Percentiles rank a stretch among this genome's conserved stretches.
These are phyloP conservation scores for Prototheca wickerhamii DNA, from an alignment of 163 green algal species.

Conservation along the genomic window DNA sequence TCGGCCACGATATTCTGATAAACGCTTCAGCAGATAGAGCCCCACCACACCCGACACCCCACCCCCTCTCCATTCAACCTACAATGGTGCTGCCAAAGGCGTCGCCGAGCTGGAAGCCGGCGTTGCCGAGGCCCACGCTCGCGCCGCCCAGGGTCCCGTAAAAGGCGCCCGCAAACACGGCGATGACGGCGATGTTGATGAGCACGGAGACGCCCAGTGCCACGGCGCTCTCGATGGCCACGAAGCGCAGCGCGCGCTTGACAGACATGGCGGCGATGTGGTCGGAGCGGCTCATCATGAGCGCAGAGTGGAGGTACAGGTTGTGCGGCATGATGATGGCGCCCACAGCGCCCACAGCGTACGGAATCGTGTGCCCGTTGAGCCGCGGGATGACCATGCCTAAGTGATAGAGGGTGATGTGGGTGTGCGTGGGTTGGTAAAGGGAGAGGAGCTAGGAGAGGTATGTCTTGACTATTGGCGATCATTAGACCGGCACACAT, in stretches of 20 bases:
- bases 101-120: constrained; percentile 47
- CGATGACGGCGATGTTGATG: constrained; percentile 73
- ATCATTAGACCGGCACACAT: no score
- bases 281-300: constrained; percentile 42
- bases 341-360: constrained; percentile 62
- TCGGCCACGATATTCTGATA: no score
- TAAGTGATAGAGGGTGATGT: not conserved
- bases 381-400: constrained; percentile 22
- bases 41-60: not conserved
- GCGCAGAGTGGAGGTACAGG: constrained; percentile 75
- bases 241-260: constrained; percentile 45
- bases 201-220: constrained; percentile 56
- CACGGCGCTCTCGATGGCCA: constrained; percentile 55
- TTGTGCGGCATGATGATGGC: constrained; percentile 85
- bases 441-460: not conserved
- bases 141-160: constrained; percentile 21
- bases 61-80: not conserved
- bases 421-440: not conserved
- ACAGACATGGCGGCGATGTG: not conserved
- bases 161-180: constrained; percentile 68
- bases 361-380: constrained; percentile 10
- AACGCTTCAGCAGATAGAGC: no score
- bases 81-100: constrained; percentile 33
- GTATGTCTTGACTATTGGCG: no score
- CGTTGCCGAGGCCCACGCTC: constrained; percentile 67